Evolutionary conservation across 345 rosid species (phyloP).

Genomic region (Linum usitatissimum): DNA sequence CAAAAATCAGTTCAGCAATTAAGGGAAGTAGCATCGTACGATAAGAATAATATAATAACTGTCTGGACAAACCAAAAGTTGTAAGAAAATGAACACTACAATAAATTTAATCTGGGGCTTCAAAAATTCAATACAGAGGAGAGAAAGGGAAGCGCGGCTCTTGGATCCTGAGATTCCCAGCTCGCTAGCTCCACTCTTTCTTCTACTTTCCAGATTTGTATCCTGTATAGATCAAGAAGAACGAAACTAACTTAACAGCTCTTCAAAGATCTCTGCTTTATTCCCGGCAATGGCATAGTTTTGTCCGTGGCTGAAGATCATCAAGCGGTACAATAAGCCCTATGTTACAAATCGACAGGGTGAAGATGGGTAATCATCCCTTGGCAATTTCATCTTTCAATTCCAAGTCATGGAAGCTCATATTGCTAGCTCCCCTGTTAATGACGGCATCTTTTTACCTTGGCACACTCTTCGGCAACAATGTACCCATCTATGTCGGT

Average conservation of each 20-base stretch:
- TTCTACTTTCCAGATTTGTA: neutral
- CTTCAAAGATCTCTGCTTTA: neutral
- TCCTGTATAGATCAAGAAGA: neutral
- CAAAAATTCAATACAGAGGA: too few relatives aligned
- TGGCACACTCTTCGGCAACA: slow-evolving; percentile 71
- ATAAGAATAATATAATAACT: too few relatives aligned
- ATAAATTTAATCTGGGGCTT: too few relatives aligned
- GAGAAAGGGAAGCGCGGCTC: neutral
- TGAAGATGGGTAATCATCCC: slow-evolving; percentile 41
- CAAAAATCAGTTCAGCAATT: too few relatives aligned
- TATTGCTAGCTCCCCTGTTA: slow-evolving; percentile 54
- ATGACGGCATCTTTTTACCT: slow-evolving; percentile 70
- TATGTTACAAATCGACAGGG: neutral
- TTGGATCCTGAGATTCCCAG: neutral
- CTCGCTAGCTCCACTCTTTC: neutral
- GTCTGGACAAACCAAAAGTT: too few relatives aligned
- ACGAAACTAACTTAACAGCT: neutral
- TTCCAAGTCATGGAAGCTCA: slow-evolving; percentile 59
- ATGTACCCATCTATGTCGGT: slow-evolving; percentile 38
- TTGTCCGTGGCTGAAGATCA: neutral
- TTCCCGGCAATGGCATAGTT: neutral
- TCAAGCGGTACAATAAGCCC: neutral
- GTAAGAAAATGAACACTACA: too few relatives aligned
- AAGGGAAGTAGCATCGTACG: too few relatives aligned
- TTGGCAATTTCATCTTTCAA: slow-evolving; percentile 46